A percentile compares a stretch with the other conserved stretches of the same genome.
Evolutionary conservation across 2,329 filamentous ascomycete genomes (phyloP).

Genomic region (Pyricularia pennisetigena): DNA sequence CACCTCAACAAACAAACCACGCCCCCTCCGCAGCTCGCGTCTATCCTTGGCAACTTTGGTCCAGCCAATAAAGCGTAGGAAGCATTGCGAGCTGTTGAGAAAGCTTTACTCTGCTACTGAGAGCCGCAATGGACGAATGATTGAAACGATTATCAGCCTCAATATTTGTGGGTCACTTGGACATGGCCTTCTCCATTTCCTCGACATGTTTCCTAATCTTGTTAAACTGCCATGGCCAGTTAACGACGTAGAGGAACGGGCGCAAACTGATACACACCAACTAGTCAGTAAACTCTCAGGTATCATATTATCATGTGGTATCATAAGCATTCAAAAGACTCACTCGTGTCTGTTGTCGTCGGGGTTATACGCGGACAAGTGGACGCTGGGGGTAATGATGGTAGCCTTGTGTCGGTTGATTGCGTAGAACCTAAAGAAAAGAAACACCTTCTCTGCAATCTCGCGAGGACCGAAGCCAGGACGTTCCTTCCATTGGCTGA

Average conservation of each 20-base stretch:
- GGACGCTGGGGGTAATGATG: conserved; percentile 45
- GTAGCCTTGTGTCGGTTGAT: conserved; percentile 60
- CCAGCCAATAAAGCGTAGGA: not conserved
- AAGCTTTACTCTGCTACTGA: not conserved
- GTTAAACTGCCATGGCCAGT: conserved; percentile 28
- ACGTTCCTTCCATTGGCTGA: conserved; percentile 25
- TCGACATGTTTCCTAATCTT: conserved; percentile 29
- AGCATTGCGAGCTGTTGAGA: not conserved
- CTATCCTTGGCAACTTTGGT: not conserved
- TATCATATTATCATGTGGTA: not conserved
- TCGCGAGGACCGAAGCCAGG: conserved; percentile 18
- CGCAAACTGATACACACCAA: conserved; percentile 14
- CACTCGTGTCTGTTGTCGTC: conserved; percentile 28
- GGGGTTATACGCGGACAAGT: conserved; percentile 27
- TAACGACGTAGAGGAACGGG: conserved; percentile 28
- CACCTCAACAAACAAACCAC: not conserved
- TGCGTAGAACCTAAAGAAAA: conserved; percentile 39
- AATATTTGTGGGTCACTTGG: not conserved
- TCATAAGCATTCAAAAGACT: not conserved
- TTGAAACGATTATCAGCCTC: not conserved
- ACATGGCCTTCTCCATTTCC: conserved; percentile 18
- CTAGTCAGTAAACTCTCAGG: not conserved
- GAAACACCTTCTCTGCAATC: conserved; percentile 32
- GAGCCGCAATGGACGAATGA: not conserved
- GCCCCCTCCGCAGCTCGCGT: not conserved